Conservation (phyloP, 1,284 basidiomycete species). For the Austroboletus sp. region DNA sequence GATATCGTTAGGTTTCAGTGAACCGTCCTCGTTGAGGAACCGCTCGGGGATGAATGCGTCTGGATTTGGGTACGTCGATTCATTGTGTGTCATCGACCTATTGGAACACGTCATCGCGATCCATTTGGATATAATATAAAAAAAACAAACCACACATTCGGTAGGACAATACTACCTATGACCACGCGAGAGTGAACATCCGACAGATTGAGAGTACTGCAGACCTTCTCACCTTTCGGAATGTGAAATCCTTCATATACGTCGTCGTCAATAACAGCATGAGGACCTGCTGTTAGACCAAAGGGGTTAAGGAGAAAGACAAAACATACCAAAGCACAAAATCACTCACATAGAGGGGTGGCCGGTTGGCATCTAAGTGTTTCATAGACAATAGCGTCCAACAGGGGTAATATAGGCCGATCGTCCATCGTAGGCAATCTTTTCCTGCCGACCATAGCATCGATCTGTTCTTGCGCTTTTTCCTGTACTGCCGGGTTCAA, state of each 20-base stretch:
- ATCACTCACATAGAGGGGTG: slow-evolving; percentile 8
- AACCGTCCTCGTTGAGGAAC: background rate
- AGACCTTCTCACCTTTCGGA: background rate
- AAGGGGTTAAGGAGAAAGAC: background rate
- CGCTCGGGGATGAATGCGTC: background rate
- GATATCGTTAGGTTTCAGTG: background rate
- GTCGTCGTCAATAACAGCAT: slow-evolving; percentile 3
- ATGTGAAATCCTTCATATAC: slow-evolving; percentile 1
- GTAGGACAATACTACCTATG: slow-evolving; percentile 4
- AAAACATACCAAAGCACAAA: background rate
- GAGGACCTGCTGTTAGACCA: slow-evolving; percentile 3
- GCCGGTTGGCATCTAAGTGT: slow-evolving; percentile 4
- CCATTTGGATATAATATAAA: background rate
- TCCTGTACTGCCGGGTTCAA: slow-evolving; percentile 26
- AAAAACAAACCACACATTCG: slow-evolving; percentile 2
- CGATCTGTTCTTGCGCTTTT: slow-evolving; percentile 30
- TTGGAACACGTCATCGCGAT: background rate
- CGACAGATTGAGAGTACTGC: background rate
- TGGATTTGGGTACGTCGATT: background rate
- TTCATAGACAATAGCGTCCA: slow-evolving; percentile 30
- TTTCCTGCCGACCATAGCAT: slow-evolving; percentile 23
- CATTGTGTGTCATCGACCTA: background rate
- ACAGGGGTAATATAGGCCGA: slow-evolving; percentile 22
- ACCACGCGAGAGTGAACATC: background rate
- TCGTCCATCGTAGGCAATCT: slow-evolving; percentile 31